A percentile compares a stretch with the other conserved stretches of the same genome.
Evolutionary conservation across 495 filamentous ascomycete genomes (phyloP).

Genomic region (Lasiosphaeria hispida): DNA sequence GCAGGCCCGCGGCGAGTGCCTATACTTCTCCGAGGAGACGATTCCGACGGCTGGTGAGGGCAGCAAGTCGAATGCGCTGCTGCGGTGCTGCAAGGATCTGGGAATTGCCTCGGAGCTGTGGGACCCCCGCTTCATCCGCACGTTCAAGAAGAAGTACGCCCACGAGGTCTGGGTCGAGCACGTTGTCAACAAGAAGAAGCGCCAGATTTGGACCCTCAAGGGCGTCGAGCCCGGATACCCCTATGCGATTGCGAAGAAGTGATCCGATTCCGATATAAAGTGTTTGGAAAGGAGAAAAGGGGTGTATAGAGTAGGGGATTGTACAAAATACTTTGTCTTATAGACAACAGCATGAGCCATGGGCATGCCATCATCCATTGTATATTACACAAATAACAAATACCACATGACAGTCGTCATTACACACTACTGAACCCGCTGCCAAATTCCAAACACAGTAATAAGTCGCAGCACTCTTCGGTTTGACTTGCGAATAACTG

Average conservation of each 20-base stretch:
- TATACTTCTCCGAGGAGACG: conserved; percentile 87
- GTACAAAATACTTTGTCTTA: too few species aligned
- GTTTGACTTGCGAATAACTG: too few species aligned
- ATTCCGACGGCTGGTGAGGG: conserved; percentile 97
- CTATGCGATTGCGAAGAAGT: conserved; percentile 36
- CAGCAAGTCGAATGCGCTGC: conserved; percentile 93
- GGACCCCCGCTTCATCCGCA: conserved; percentile 88
- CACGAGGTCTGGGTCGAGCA: conserved; percentile 71
- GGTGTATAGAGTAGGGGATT: neutral
- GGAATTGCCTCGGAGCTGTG: conserved; percentile 93
- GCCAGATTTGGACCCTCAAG: conserved; percentile 84
- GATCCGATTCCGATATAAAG: neutral
- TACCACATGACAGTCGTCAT: too few species aligned
- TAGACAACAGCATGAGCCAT: too few species aligned
- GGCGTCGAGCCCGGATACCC: conserved; percentile 77
- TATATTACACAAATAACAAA: too few species aligned
- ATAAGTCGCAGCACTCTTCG: too few species aligned
- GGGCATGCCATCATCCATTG: too few species aligned
- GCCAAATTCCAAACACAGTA: too few species aligned
- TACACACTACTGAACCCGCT: too few species aligned
- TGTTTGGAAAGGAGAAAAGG: neutral
- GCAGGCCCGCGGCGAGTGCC: conserved; percentile 90
- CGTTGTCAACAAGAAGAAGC: conserved; percentile 76
- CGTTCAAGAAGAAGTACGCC: conserved; percentile 57
- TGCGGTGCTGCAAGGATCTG: conserved; percentile 96